Base-by-base conservation (phyloP, 768 basidiomycete genomes). In the Rhizopogon vulgaris region DNA sequence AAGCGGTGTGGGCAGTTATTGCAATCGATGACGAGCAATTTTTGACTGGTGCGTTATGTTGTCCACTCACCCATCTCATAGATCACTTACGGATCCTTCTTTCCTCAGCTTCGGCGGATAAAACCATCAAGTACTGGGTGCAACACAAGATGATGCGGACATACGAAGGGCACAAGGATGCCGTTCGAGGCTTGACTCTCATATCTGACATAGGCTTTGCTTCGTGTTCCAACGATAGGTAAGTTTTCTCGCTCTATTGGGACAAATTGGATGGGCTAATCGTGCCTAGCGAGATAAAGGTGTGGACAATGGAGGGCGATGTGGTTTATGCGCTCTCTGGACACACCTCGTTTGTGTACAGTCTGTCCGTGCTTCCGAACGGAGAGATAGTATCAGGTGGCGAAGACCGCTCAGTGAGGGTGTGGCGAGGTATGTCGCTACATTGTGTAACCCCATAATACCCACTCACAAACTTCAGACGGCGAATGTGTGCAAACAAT, bases 331-430 rank as follows among this genome's bases (percentile, higher is more conserved):
- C 84, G 0, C 70, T 98, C n/a, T 85, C 88, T 4, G 96, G 94
- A 1, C 96, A 98, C 66, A 95, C 94, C 1, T 96, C 94, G 18
- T 99, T 97, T 66, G 92, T 98, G 12, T 99, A 98, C 71, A 86
- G 88, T 52, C 67, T 99, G 12, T 80, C 89, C 0, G 79, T 90
- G 17, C 76, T 97, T 17, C 87, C 93, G 1, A 82, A 71, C 55
- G 90, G 94, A 17, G 84, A 87, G 57, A 77, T 94, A 18, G 84
- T 95, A 7, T 92, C 89, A n/a, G 83, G 85, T 34, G 93, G 95
- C 6, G 96, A 99, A 71, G 96, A 99, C 68, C 85, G 95, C 43
- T 87, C 87, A 3, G 83, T 95, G 46, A 80, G 95, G 18, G 76
- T 98, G 34, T 99, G 96, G 96, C 79, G 80, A 71, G 89, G 90